Evolutionary conservation across 352 stramenopile genomes (phyloP), one percentile per base, ranked within the genome.

Genomic region (Phytophthora citricola): DNA sequence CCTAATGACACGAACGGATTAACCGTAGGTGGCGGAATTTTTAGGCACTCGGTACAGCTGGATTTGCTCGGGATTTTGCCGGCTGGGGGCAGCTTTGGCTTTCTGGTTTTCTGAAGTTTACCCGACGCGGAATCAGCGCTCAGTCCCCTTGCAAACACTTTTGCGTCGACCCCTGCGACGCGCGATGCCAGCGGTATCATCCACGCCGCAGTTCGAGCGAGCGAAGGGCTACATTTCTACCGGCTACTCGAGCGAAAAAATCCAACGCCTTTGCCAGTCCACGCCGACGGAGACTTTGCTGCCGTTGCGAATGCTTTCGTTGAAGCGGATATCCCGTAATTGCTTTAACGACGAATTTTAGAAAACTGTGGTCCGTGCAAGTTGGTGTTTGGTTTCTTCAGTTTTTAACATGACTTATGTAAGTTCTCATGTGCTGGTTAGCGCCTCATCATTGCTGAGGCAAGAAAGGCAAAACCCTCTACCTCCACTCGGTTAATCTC

Each of bases 401-500:
- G 31, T 36, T 36, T 3, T 12, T 36, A 9, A 36, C 31, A 36
- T 14, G 31, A 36, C 3, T 34, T 34, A 4, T 4, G 31, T 36
- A 11, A 8, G 29, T 34, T 24, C 40, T 22, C 40, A 27, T 11
- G 40, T 22, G n/a, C 20, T 20, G 8, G 15, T 24, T 45, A 26
- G 8, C 36, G 14, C 15, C 15, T 41, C 12, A 20, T 34, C 29
- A 4, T 26, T 26, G 24, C 24, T 26, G 24, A 26, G 24, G 24
- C 4, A 4, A 26, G 24, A 34, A 3, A 12, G 11, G 31, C 14
- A 36, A 14, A 12, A 0, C 7, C 4, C 31, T 55, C 53, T 78
- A 93, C 46, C 85, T 71, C 85, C 85, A 93, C 69, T 93, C 81
- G 27, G 64, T 87, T 63, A 93, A 75, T 26, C 85, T 83, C 69